Percentiles rank a stretch among this genome's conserved stretches.
These are phyloP conservation scores for Sclerotinia subarctica DNA, from an alignment of 2,329 filamentous ascomycete genomes.

Conservation along the genomic window DNA sequence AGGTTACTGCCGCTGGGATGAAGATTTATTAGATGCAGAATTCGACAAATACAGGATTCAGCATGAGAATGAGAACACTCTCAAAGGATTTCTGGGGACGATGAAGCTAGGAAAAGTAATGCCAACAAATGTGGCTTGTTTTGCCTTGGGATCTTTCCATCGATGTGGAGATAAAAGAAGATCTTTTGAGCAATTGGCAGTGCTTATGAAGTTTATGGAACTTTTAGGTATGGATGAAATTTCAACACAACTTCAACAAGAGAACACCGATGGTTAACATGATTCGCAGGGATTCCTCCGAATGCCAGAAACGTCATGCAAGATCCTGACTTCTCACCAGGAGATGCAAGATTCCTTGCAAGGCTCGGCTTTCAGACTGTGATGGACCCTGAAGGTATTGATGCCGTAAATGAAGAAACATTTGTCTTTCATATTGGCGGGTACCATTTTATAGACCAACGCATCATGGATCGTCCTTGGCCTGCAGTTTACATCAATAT, in stretches of 20 bases:
- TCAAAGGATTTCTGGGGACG: not conserved
- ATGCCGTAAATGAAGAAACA: not conserved
- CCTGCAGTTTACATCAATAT: not conserved
- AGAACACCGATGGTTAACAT: not conserved
- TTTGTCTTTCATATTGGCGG: not conserved
- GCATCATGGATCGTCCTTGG: not conserved
- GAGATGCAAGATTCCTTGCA: constrained; percentile 2
- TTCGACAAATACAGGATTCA: not conserved
- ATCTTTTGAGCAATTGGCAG: not conserved
- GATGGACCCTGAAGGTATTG: not conserved
- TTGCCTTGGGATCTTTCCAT: not conserved
- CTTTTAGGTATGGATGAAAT: not conserved
- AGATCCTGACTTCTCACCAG: not conserved
- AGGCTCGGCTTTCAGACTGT: not conserved
- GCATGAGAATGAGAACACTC: not conserved
- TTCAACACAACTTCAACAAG: not conserved
- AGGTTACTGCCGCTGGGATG: not conserved
- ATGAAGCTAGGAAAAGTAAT: not conserved
- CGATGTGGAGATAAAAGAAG: too few relatives aligned
- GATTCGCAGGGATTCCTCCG: not conserved
- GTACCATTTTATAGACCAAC: not conserved
- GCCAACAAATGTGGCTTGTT: not conserved
- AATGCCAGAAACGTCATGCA: not conserved
- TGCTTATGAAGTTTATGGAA: not conserved
- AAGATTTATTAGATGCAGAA: not conserved